Evolutionary conservation across 208 protist species (phyloP).

Genomic region (Vickermania ingenoplastis): DNA sequence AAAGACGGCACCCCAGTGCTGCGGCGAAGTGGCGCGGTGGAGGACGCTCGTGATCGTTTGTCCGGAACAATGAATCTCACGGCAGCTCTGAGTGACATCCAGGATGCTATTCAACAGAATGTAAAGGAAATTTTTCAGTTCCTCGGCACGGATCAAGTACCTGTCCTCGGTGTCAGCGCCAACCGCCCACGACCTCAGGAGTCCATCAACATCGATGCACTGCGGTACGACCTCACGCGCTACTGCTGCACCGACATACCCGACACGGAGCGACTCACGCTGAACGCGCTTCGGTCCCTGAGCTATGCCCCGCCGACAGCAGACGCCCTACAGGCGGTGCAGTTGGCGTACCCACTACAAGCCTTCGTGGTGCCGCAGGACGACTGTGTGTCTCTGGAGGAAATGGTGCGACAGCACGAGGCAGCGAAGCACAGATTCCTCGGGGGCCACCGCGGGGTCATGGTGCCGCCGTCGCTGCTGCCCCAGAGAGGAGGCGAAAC

Average conservation of each 20-base stretch:
- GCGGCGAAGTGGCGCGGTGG: not conserved
- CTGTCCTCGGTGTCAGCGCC: slow-evolving; percentile 58
- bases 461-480: not conserved
- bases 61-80: not conserved
- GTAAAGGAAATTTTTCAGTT: slow-evolving; percentile 53
- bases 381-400: slow-evolving; percentile 52
- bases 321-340: slow-evolving; percentile 45
- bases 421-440: slow-evolving; percentile 28
- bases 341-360: slow-evolving; percentile 69
- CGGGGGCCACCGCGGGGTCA: not conserved
- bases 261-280: slow-evolving; percentile 31
- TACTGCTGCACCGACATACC: slow-evolving; percentile 54
- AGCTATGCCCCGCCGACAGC: slow-evolving; percentile 73
- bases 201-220: slow-evolving; percentile 49
- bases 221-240: slow-evolving; percentile 77
- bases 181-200: slow-evolving; percentile 33
- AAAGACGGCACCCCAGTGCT: slow-evolving; percentile 12
- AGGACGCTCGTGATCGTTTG: no score
- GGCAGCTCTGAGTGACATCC: slow-evolving; percentile 5
- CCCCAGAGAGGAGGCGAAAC: not conserved
- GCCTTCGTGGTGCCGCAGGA: slow-evolving; percentile 67
- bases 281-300: slow-evolving; percentile 45
- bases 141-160: slow-evolving; percentile 52
- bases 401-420: slow-evolving; percentile 62
- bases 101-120: slow-evolving; percentile 40